A percentile compares a stretch with the other conserved stretches of the same genome.
Evolutionary conservation across 495 filamentous ascomycete genomes (phyloP).

Genomic region (Hyphodiscus hymeniophilus): DNA sequence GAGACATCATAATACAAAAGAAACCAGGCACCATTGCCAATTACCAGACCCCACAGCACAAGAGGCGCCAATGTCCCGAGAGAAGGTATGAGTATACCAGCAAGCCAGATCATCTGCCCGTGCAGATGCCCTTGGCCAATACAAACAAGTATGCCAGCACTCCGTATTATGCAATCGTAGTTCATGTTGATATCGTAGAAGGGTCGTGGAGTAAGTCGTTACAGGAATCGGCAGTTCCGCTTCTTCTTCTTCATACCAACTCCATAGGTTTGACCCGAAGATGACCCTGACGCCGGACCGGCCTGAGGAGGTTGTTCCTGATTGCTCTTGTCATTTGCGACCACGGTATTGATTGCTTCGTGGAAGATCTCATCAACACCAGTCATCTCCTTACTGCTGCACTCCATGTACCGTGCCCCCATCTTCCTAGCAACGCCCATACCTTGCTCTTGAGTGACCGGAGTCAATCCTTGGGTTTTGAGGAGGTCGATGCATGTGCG

Average conservation of each 20-base stretch:
- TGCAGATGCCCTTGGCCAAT: conserved; percentile 11
- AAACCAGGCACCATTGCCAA: conserved; percentile 16
- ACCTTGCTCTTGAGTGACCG: conserved; percentile 87
- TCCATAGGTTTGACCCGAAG: conserved; percentile 19
- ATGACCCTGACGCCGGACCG: conserved; percentile 15
- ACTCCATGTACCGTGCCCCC: conserved; percentile 93
- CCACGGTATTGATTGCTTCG: conserved; percentile 76
- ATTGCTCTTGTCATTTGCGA: conserved; percentile 54
- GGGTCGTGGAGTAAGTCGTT: conserved; percentile 24
- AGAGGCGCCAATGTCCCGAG: conserved; percentile 11
- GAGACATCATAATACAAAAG: conserved; percentile 22
- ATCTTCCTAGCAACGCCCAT: conserved; percentile 80
- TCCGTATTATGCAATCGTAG: conserved; percentile 22
- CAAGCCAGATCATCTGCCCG: conserved; percentile 6
- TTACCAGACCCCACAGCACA: conserved; percentile 15
- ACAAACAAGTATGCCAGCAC: conserved; percentile 9
- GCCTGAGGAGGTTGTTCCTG: conserved; percentile 24
- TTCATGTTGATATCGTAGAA: conserved; percentile 23
- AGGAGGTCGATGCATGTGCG: conserved; percentile 95
- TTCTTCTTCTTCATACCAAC: conserved; percentile 55
- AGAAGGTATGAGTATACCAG: conserved; percentile 12
- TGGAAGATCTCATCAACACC: conserved; percentile 96
- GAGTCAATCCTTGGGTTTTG: conserved; percentile 93
- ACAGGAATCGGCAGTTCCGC: conserved; percentile 64
- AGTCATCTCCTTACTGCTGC: conserved; percentile 92